Evolutionary conservation across 2,329 filamentous ascomycete genomes (phyloP), one percentile per base, ranked within the genome.

Genomic region (Cercospora sp.): DNA sequence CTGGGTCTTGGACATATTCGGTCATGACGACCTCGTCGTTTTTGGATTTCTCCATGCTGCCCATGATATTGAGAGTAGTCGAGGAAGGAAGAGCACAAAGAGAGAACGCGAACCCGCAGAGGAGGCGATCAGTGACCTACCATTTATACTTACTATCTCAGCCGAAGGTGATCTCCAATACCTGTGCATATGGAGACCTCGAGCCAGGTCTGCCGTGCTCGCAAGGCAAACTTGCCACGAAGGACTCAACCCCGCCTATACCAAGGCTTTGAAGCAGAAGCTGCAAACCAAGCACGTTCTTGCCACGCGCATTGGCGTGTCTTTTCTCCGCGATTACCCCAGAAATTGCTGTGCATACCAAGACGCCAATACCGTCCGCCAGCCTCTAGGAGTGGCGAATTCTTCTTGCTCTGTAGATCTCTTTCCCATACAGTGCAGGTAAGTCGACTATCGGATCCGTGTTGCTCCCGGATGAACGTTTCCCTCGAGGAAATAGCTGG

Each of bases 251-350:
- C 55, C 55, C 55, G 55, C 55, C 16, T 32, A 18, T 32, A 37
- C 55, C 55, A 58, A 58, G 28, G 55, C 32, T 37, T 6, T 58
- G 5, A 58, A 32, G 55, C 9, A 58, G 55, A 12, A 32, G 55
- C 55, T 58, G 55, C 55, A 58, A 13, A 58, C 28, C 32, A 24
- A 58, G 55, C 55, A 58, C 28, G 55, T 58, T 58, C 28, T 21
- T 12, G 55, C 55, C 55, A 58, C 28, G 55, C 30, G 55, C 28
- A 58, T 58, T 58, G 55, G 55, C 55, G 55, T 18, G 55, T 5
- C 28, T 32, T 37, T 58, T 58, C 55, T 58, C 55, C 55, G 18
- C 55, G 55, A 34, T 58, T 58, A 32, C 55, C 55, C 55, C 55
- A 34, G 55, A 5, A 24, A 32, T 12, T n/a, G 26, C 55, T 58